Conservation (phyloP, 768 basidiomycete species). For the Filobasidium floriforme region DNA sequence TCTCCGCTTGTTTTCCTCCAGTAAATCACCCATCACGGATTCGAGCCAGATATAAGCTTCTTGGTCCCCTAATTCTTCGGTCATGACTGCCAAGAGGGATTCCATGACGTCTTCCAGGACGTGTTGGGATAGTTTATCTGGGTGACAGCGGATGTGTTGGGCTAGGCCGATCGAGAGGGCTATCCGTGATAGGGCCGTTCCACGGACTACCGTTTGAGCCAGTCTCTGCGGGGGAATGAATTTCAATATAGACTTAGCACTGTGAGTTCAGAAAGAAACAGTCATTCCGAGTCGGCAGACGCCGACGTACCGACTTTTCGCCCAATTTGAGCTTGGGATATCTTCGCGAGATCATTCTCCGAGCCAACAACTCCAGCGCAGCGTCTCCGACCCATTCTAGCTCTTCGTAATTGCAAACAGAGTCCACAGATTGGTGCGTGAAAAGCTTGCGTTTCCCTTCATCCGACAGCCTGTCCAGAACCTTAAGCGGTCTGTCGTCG, state of each 20-base stretch:
- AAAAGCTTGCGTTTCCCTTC: neutral
- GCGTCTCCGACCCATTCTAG: slow-evolving; percentile 6
- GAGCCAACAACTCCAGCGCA: slow-evolving; percentile 2
- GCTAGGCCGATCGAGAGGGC: slow-evolving; percentile 7
- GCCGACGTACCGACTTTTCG: neutral
- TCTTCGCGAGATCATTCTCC: slow-evolving; percentile 4
- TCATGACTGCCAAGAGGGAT: slow-evolving; percentile 5
- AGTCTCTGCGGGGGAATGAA: neutral
- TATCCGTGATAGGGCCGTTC: neutral
- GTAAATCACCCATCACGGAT: neutral
- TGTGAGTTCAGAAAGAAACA: no score
- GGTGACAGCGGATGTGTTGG: neutral
- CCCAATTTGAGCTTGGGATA: neutral
- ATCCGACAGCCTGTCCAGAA: neutral
- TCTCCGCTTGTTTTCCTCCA: neutral
- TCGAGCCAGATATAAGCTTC: slow-evolving; percentile 1
- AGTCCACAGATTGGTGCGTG: neutral
- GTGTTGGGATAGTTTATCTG: neutral
- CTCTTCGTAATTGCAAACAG: neutral
- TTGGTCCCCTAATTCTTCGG: slow-evolving; percentile 2
- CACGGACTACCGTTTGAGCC: neutral
- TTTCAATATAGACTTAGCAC: no score
- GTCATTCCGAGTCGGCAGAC: neutral
- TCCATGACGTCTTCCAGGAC: slow-evolving; percentile 10
- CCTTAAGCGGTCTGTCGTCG: neutral